Evolutionary conservation across 2,329 filamentous ascomycete species (phyloP).

Genomic region (Fusarium redolens): DNA sequence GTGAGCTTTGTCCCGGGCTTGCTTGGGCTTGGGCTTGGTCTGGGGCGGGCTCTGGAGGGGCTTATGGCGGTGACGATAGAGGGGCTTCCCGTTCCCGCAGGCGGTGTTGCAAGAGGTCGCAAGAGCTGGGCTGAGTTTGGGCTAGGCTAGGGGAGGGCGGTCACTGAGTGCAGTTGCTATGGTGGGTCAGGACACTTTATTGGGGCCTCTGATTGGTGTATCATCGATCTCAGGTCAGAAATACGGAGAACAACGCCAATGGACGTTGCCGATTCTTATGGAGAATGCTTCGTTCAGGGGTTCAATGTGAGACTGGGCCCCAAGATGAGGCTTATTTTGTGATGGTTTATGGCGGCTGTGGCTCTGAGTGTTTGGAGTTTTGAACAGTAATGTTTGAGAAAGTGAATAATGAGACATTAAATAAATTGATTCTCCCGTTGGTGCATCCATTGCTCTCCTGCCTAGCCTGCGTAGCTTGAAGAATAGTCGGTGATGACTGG

Average conservation of each 20-base stretch:
- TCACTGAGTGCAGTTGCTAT: slow-evolving; percentile 15
- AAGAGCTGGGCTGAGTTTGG: slow-evolving; percentile 5
- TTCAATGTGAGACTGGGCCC: slow-evolving; percentile 8
- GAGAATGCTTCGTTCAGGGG: slow-evolving; percentile 32
- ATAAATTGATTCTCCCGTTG: neutral
- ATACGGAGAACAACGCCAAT: slow-evolving; percentile 20
- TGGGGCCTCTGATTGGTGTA: neutral
- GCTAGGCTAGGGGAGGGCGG: slow-evolving; percentile 23
- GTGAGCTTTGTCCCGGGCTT: slow-evolving; percentile 37
- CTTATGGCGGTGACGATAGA: slow-evolving; percentile 50
- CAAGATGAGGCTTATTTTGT: slow-evolving; percentile 29
- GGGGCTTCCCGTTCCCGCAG: slow-evolving; percentile 44
- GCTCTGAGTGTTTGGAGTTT: slow-evolving; percentile 13
- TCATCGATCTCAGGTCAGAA: neutral
- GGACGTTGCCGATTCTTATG: slow-evolving; percentile 17
- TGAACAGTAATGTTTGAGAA: neutral
- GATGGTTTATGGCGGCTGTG: slow-evolving; percentile 19
- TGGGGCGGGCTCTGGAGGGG: slow-evolving; percentile 30
- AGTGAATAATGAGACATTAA: neutral
- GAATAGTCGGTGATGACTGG: neutral
- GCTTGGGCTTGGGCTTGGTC: slow-evolving; percentile 2
- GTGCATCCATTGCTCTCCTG: neutral
- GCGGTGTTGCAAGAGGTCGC: slow-evolving; percentile 39
- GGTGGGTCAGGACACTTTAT: slow-evolving; percentile 11
- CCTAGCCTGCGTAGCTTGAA: neutral